Conservation (phyloP, 306 rosid species). For the Trichosanthes truncata region DNA sequence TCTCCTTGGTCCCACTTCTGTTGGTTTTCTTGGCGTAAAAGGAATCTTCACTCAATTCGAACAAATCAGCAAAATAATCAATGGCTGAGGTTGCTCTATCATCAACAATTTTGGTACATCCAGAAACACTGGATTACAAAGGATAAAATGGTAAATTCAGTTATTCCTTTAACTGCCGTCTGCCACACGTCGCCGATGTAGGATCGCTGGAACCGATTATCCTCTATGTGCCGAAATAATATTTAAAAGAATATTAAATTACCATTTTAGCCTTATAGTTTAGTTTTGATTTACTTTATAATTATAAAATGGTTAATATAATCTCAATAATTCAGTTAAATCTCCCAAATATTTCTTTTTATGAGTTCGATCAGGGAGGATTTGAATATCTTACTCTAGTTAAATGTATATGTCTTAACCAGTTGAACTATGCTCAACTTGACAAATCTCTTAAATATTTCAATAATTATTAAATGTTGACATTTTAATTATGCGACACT, state of each 20-base stretch:
- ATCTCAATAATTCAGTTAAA: too few species aligned
- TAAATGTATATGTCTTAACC: too few species aligned
- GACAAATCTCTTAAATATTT: too few species aligned
- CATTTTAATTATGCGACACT: too few species aligned
- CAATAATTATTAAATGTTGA: too few species aligned
- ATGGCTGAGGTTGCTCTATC: not conserved
- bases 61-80: not conserved
- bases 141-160: not conserved
- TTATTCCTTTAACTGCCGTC: not conserved
- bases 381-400: too few species aligned
- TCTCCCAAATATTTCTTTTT: too few species aligned
- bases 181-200: slow-evolving; percentile 1
- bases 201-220: not conserved
- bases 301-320: too few species aligned
- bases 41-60: not conserved
- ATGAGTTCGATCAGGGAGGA: too few species aligned
- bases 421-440: too few species aligned
- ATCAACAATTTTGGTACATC: not conserved
- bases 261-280: not conserved
- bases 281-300: too few species aligned
- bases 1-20: not conserved
- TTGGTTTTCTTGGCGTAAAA: not conserved
- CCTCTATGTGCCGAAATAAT: not conserved
- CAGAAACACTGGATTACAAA: not conserved
- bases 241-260: not conserved